Evolutionary conservation across 768 basidiomycete species (phyloP).

Genomic region (Termitomyces sp.): DNA sequence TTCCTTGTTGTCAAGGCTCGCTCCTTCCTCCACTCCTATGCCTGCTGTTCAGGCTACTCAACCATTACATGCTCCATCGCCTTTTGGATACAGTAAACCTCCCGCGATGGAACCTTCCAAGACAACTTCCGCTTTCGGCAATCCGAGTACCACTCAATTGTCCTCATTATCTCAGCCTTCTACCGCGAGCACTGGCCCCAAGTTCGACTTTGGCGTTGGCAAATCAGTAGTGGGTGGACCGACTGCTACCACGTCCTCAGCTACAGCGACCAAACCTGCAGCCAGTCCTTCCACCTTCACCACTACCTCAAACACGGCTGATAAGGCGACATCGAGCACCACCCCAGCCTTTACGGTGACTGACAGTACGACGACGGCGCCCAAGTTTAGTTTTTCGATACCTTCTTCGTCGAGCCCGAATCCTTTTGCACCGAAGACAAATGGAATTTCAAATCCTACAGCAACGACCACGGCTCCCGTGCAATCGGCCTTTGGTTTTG

Average conservation of each 20-base stretch:
- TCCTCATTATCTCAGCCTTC: slow-evolving; percentile 14
- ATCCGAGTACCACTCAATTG: slow-evolving; percentile 12
- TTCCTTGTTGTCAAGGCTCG: slow-evolving; percentile 20
- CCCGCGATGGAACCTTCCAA: slow-evolving; percentile 16
- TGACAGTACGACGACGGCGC: slow-evolving; percentile 1
- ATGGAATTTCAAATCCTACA: not conserved
- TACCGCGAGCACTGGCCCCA: slow-evolving; percentile 23
- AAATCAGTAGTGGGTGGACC: slow-evolving; percentile 11
- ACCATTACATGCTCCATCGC: slow-evolving; percentile 7
- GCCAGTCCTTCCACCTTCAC: slow-evolving; percentile 18
- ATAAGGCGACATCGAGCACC: not conserved
- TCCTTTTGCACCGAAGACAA: slow-evolving; percentile 1
- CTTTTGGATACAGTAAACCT: slow-evolving; percentile 16
- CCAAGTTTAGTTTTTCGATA: slow-evolving; percentile 15
- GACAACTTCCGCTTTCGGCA: slow-evolving; percentile 18
- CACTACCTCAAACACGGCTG: slow-evolving; percentile 11
- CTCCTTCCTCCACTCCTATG: slow-evolving; percentile 11
- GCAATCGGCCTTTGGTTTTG: slow-evolving; percentile 1
- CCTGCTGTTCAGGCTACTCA: slow-evolving; percentile 4
- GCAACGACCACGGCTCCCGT: not conserved
- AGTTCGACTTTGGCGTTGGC: slow-evolving; percentile 34
- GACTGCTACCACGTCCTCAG: slow-evolving; percentile 12
- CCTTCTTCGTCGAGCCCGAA: slow-evolving; percentile 2
- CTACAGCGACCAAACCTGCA: slow-evolving; percentile 21
- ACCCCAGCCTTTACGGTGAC: not conserved